These are phyloP conservation scores for Phytophthora europaea DNA, from an alignment of 352 stramenopile species.

Conservation along the genomic window DNA sequence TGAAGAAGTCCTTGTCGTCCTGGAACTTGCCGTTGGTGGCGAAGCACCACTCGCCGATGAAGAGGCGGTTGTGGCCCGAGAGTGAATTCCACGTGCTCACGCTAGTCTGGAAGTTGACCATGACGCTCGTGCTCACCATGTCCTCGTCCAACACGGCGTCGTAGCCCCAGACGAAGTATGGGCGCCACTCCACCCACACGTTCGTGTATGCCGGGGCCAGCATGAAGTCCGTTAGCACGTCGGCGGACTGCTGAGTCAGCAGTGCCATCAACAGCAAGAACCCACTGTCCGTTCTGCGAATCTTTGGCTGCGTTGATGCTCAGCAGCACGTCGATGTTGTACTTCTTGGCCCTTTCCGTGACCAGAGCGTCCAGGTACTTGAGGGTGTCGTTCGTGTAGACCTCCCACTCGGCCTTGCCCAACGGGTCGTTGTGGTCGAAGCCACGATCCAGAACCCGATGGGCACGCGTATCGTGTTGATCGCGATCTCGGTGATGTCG, in stretches of 20 bases:
- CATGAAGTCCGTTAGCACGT: slow-evolving; percentile 66
- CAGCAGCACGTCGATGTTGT: slow-evolving; percentile 69
- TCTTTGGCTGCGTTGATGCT: slow-evolving; percentile 84
- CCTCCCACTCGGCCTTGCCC: slow-evolving; percentile 49
- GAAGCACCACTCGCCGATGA: slow-evolving; percentile 76
- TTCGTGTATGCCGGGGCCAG: slow-evolving; percentile 59
- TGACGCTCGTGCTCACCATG: slow-evolving; percentile 59
- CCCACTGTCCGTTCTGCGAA: slow-evolving; percentile 69
- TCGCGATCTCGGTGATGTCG: slow-evolving; percentile 73
- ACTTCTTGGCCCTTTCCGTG: slow-evolving; percentile 49
- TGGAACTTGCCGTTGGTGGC: slow-evolving; percentile 70
- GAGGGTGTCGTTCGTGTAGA: slow-evolving; percentile 56
- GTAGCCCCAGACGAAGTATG: slow-evolving; percentile 88
- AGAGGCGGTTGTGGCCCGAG: slow-evolving; percentile 53
- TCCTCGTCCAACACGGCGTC: slow-evolving; percentile 60
- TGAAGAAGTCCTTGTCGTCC: slow-evolving; percentile 49
- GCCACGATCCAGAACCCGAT: slow-evolving; percentile 85
- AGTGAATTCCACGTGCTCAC: slow-evolving; percentile 52
- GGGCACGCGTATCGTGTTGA: slow-evolving; percentile 87
- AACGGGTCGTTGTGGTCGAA: slow-evolving; percentile 70
- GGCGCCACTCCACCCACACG: slow-evolving; percentile 88
- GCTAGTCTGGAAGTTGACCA: slow-evolving; percentile 48
- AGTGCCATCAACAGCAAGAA: slow-evolving; percentile 18
- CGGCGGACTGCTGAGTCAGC: slow-evolving; percentile 59
- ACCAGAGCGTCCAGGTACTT: slow-evolving; percentile 64